phyloP scores from a whole-genome alignment of 1,284 basidiomycete genomes.

The Agroathelia rolfsii region DNA sequence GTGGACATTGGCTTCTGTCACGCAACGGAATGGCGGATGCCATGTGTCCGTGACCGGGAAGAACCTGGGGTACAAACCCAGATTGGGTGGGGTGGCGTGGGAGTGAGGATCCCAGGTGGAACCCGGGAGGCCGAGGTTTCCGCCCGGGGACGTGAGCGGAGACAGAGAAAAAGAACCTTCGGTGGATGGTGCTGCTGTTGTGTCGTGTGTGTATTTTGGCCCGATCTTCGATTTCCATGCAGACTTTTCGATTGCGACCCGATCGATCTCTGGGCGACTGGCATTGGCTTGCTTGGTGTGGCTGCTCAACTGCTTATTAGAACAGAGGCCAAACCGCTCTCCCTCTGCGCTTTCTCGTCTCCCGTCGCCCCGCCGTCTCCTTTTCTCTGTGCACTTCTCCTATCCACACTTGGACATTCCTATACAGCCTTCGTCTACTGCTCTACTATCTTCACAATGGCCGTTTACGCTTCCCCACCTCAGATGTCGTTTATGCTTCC shows the following conservation, averaged over 20 bases:
- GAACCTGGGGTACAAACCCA: not conserved
- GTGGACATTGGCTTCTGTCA: conserved; percentile 11
- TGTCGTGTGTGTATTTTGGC: too few species aligned
- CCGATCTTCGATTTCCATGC: not conserved
- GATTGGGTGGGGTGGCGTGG: not conserved
- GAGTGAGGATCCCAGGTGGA: not conserved
- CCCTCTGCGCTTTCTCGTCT: not conserved
- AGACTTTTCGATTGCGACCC: not conserved
- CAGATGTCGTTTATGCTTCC: conserved; percentile 17
- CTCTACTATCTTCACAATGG: conserved; percentile 15
- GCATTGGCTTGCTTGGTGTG: too few species aligned
- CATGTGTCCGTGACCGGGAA: conserved; percentile 4
- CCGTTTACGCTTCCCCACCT: conserved; percentile 14
- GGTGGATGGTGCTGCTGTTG: too few species aligned
- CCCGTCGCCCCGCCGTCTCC: conserved; percentile 1
- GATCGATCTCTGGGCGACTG: too few species aligned
- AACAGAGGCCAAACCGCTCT: not conserved
- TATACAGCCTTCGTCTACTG: conserved; percentile 12
- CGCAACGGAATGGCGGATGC: conserved; percentile 17
- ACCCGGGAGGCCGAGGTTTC: not conserved
- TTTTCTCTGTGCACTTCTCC: conserved; percentile 6
- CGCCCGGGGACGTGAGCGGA: conserved; percentile 2
- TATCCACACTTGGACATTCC: conserved; percentile 7
- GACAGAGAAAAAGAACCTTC: not conserved
- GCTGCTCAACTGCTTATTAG: too few species aligned